Evolutionary conservation across 768 basidiomycete genomes (phyloP).

Genomic region (Roridomyces roridus): DNA sequence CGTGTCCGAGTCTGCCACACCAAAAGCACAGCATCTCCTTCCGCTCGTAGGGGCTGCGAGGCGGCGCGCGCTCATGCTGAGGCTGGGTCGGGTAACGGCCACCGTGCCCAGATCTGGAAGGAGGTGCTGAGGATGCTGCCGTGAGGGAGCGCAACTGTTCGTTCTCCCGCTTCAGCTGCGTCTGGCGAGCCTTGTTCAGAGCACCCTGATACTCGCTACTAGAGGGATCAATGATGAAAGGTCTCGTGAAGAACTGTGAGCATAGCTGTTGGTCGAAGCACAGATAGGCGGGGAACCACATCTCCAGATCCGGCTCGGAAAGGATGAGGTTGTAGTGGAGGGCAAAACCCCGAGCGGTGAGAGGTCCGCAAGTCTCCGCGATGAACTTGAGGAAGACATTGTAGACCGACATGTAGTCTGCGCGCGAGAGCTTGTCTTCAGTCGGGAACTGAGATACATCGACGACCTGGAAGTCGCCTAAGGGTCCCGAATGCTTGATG

Average conservation of each 20-base stretch:
- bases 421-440: neutral
- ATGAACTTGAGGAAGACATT: neutral
- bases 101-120: too few species aligned
- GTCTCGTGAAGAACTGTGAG: neutral
- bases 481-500: neutral
- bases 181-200: neutral
- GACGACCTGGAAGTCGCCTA: neutral
- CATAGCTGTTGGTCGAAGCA: neutral
- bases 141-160: too few species aligned
- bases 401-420: neutral
- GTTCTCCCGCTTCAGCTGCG: too few species aligned
- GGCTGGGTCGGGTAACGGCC: too few species aligned
- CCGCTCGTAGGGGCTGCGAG: too few species aligned
- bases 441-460: neutral
- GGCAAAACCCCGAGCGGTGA: neutral
- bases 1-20: too few species aligned
- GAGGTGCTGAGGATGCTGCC: too few species aligned
- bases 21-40: too few species aligned
- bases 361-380: neutral
- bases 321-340: neutral
- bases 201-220: neutral
- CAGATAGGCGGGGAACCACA: neutral
- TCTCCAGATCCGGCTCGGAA: neutral
- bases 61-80: too few species aligned
- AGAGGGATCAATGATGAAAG: neutral